Conservation (phyloP, 2,329 filamentous ascomycete species). For the Pseudogymnoascus pannorum region DNA sequence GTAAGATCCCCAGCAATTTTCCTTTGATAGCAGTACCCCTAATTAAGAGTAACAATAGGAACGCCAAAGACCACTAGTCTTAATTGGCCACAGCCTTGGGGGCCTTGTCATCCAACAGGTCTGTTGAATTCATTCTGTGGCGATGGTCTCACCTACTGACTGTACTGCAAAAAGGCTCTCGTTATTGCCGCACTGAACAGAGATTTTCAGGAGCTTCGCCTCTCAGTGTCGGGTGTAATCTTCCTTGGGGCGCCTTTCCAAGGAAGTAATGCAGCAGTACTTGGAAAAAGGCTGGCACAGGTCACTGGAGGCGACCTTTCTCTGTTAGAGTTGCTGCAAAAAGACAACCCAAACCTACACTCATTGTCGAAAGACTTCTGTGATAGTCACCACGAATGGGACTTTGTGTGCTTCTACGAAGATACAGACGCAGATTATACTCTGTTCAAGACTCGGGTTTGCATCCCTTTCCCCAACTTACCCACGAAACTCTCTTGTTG, state of each 20-base stretch:
- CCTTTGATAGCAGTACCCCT: neutral
- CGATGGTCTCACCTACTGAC: neutral
- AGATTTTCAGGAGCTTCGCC: constrained; percentile 13
- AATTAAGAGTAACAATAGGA: constrained; percentile 12
- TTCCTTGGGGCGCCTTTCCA: constrained; percentile 17
- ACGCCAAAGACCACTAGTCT: constrained; percentile 12
- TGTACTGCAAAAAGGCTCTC: constrained; percentile 12
- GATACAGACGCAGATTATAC: neutral
- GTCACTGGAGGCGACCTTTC: neutral
- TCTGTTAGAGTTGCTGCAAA: constrained; percentile 12
- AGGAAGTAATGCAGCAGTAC: constrained; percentile 13
- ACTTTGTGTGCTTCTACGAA: constrained; percentile 14
- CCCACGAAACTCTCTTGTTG: neutral
- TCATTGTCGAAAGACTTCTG: constrained; percentile 11
- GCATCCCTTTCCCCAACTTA: neutral
- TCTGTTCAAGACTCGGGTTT: constrained; percentile 7
- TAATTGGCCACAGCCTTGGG: constrained; percentile 19
- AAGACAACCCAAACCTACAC: constrained; percentile 10
- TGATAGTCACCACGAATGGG: constrained; percentile 7
- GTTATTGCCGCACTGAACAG: constrained; percentile 6
- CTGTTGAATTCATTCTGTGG: neutral
- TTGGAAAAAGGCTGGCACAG: constrained; percentile 10
- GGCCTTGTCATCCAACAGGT: constrained; percentile 17
- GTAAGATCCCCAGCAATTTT: constrained; percentile 4
- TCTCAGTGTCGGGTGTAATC: constrained; percentile 15